Evolutionary conservation across 2,329 filamentous ascomycete genomes (phyloP).

Genomic region (Sarocladium oryzae): DNA sequence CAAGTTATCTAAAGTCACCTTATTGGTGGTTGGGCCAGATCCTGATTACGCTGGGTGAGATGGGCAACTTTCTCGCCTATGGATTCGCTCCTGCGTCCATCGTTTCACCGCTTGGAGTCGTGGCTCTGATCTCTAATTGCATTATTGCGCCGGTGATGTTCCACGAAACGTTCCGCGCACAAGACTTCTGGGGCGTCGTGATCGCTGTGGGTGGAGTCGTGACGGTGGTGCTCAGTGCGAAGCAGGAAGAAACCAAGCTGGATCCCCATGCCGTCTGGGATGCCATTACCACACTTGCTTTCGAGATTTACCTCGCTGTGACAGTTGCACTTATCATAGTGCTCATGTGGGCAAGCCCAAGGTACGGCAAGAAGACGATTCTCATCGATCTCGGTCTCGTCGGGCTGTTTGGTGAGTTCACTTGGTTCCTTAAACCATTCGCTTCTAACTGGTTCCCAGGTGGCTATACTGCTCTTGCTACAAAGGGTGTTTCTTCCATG

Average conservation of each 20-base stretch:
- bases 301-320: slow-evolving; percentile 81
- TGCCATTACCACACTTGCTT: slow-evolving; percentile 80
- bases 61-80: slow-evolving; percentile 94
- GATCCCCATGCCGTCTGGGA: slow-evolving; percentile 86
- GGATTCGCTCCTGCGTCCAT: slow-evolving; percentile 97
- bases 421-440: slow-evolving; percentile 7
- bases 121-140: slow-evolving; percentile 93
- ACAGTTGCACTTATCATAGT: slow-evolving; percentile 66
- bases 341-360: slow-evolving; percentile 76
- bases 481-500: slow-evolving; percentile 93
- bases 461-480: slow-evolving; percentile 93
- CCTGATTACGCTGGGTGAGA: slow-evolving; percentile 87
- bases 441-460: slow-evolving; percentile 39
- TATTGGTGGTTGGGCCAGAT: slow-evolving; percentile 97
- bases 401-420: slow-evolving; percentile 72
- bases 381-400: slow-evolving; percentile 91
- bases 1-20: slow-evolving; percentile 78
- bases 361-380: slow-evolving; percentile 79
- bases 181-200: slow-evolving; percentile 83
- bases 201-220: slow-evolving; percentile 84
- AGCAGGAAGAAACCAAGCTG: slow-evolving; percentile 81
- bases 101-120: slow-evolving; percentile 93
- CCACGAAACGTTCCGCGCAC: slow-evolving; percentile 77
- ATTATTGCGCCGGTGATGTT: slow-evolving; percentile 92
- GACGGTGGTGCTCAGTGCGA: slow-evolving; percentile 87